Percentiles rank a stretch among this genome's conserved stretches.
Evolutionary conservation across 1,284 basidiomycete genomes (phyloP).

Genomic region (Rhodotorula sp.): DNA sequence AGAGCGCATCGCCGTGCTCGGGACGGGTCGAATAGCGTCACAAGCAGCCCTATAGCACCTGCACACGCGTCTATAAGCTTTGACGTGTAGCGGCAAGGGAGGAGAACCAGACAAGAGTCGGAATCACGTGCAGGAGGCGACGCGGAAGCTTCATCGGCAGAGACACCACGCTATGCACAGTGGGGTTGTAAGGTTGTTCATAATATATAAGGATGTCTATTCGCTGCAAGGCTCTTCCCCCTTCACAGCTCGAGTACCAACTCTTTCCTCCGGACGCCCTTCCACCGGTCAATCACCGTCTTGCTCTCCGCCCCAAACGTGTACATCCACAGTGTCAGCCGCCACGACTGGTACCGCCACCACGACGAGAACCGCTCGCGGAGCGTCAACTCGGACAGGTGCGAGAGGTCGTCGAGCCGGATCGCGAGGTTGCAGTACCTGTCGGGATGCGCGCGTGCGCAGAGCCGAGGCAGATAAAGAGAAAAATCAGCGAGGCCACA

Average conservation of each 20-base stretch:
- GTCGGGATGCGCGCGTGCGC: not conserved
- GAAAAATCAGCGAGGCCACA: not conserved
- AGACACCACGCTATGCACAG: too few relatives aligned
- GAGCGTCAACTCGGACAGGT: slow-evolving; percentile 51
- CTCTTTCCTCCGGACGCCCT: slow-evolving; percentile 5
- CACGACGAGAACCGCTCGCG: slow-evolving; percentile 19
- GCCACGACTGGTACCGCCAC: slow-evolving; percentile 41
- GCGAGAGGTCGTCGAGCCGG: slow-evolving; percentile 68
- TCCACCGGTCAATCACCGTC: slow-evolving; percentile 8
- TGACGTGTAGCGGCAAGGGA: too few relatives aligned
- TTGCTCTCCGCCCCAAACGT: slow-evolving; percentile 21
- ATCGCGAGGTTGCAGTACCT: slow-evolving; percentile 76
- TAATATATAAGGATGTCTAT: too few relatives aligned
- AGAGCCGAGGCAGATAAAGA: not conserved
- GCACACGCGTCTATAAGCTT: too few relatives aligned
- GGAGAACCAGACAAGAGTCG: too few relatives aligned
- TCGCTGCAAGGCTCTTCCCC: not conserved
- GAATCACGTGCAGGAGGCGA: too few relatives aligned
- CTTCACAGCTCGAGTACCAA: slow-evolving; percentile 6
- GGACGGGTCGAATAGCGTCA: too few relatives aligned
- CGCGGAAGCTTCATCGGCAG: too few relatives aligned
- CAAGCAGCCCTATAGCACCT: too few relatives aligned
- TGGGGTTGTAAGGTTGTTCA: too few relatives aligned
- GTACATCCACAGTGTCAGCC: slow-evolving; percentile 18
- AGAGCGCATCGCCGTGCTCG: not conserved